Base-by-base conservation (phyloP, 2,329 filamentous ascomycete species). In the Tolypocladium guangdongense region DNA sequence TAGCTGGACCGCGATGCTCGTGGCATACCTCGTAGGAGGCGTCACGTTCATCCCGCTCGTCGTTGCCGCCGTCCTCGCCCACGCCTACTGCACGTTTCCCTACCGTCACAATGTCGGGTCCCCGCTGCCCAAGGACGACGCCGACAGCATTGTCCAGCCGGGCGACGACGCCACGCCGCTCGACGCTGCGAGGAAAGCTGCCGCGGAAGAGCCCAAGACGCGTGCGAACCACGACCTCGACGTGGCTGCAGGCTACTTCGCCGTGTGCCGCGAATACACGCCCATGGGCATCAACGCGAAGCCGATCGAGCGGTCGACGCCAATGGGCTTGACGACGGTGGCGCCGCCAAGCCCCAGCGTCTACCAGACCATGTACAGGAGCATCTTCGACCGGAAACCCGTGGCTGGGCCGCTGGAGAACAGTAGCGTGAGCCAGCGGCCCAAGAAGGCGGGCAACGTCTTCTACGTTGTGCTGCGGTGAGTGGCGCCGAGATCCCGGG, bases 301-400 rank as follows among this genome's bases (percentile, higher is more conserved):
- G 71, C 90, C 91, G 7, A 90, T 92, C 55, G 91, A 96, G 71
- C 82, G 90, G 56, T 82, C 84, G 35, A 92, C 88, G 0, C 89
- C 90, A 7, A 81, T 88, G 14, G 90, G 89, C 20, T 84, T 87
- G 54, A 71, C 80, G 51, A 86, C 87, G 18, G 83, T 93, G 46
- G 82, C 86, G 36, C 77, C 87, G 43, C 87, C 90, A 54, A 95
- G 90, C 64, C 90, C 88, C 54, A 96, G 92, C 67, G 92, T 99
- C 38, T 97, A 97, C 70, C 93, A 97, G 78, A 87, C 87, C 68
- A 96, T 99, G 90, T 99, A 99, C 71, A 79, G 90, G 66, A 96
- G 88, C 68, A 86, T 99, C 57, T 97, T 99, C 66, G 90, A 96
- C 62, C 82, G 92, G 63, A 91, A 86, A 63, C 76, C 72, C 37